Percentiles rank a stretch among this genome's conserved stretches.
Evolutionary conservation across 345 rosid genomes (phyloP).

Genomic region (Aquilaria sinensis): DNA sequence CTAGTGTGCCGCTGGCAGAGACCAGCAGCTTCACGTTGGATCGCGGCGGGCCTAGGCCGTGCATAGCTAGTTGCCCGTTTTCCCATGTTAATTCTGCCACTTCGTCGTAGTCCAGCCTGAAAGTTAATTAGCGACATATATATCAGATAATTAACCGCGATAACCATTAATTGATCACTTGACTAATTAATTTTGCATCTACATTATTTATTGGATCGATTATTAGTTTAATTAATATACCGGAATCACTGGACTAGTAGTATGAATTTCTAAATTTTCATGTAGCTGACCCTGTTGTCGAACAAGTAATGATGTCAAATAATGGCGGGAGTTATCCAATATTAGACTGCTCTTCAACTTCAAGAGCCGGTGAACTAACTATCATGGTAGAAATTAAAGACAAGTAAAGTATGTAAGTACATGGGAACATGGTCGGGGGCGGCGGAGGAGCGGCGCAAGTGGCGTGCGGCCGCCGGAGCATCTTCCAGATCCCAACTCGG

Average conservation of each 20-base stretch:
- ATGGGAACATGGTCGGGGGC: slow-evolving; percentile 35
- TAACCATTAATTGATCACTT: too few relatives aligned
- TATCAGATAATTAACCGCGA: not conserved
- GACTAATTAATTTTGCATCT: too few relatives aligned
- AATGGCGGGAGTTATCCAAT: not conserved
- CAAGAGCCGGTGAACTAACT: too few relatives aligned
- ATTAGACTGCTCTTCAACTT: not conserved
- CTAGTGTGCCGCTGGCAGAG: slow-evolving; percentile 63
- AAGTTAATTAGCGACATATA: not conserved
- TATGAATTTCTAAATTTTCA: too few relatives aligned
- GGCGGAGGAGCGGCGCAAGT: slow-evolving; percentile 30
- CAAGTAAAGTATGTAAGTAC: slow-evolving; percentile 19
- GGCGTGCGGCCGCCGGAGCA: slow-evolving; percentile 13
- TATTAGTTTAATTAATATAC: too few relatives aligned
- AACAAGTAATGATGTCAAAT: not conserved
- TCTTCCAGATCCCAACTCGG: slow-evolving; percentile 71
- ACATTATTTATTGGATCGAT: too few relatives aligned
- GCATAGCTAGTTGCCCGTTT: slow-evolving; percentile 82
- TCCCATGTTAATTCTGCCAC: slow-evolving; percentile 97
- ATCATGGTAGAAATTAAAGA: not conserved
- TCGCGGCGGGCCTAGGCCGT: slow-evolving; percentile 66
- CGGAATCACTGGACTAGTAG: too few relatives aligned
- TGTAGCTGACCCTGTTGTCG: too few relatives aligned
- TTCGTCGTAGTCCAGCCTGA: slow-evolving; percentile 70
- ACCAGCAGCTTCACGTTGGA: slow-evolving; percentile 19